phyloP scores from a whole-genome alignment of 352 stramenopile species.

The Hyphochytrium catenoides region DNA sequence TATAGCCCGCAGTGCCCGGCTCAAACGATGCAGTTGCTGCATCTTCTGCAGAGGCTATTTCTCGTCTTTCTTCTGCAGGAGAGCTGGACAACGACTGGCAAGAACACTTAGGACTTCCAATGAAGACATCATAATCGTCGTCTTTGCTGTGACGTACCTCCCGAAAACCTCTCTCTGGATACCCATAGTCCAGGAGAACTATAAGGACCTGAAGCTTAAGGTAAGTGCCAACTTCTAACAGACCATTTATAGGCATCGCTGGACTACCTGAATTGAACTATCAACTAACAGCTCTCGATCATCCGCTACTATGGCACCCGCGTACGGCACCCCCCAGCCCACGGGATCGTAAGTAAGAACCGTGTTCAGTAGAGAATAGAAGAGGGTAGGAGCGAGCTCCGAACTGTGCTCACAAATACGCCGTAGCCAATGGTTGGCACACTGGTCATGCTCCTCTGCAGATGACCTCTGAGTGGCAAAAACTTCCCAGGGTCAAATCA shows the following conservation, averaged over 20 bases:
- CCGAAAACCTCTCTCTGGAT: constrained; percentile 12
- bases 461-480: too few relatives aligned
- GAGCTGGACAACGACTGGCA: too few relatives aligned
- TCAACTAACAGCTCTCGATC: constrained; percentile 71
- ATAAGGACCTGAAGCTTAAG: constrained; percentile 64
- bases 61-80: too few relatives aligned
- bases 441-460: too few relatives aligned
- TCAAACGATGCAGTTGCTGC: too few relatives aligned
- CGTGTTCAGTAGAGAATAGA: constrained; percentile 88
- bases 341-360: constrained; percentile 78
- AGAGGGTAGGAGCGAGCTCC: constrained; percentile 77
- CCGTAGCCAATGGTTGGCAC: too few relatives aligned
- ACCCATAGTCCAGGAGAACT: constrained; percentile 78
- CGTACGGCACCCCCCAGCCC: constrained; percentile 65
- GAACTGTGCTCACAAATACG: constrained; percentile 61
- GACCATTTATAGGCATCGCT: too few relatives aligned
- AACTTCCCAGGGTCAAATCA: too few relatives aligned
- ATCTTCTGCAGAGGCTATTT: too few relatives aligned
- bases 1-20: too few relatives aligned
- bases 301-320: constrained; percentile 58
- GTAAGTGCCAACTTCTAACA: not conserved
- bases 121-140: not conserved
- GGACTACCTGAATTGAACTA: constrained; percentile 17
- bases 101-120: constrained; percentile 14
- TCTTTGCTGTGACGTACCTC: not conserved